Conservation (phyloP, 2,329 filamentous ascomycete species). For the Venturia pyrina region DNA sequence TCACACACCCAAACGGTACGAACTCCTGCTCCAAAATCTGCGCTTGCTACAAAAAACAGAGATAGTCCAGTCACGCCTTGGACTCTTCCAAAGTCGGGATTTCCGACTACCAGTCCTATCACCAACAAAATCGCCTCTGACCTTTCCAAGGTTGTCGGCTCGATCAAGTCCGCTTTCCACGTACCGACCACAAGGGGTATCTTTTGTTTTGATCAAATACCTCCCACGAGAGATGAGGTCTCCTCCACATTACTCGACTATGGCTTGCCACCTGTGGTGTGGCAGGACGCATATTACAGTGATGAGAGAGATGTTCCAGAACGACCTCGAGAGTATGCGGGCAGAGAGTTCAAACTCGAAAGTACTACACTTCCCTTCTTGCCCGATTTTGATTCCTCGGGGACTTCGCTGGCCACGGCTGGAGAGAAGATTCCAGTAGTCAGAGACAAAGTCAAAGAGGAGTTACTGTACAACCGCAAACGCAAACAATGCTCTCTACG, state of each 20-base stretch:
- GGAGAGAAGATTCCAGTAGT: conserved; percentile 41
- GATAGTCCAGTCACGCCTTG: conserved; percentile 22
- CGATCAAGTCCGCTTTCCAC: not conserved
- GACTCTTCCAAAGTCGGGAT: conserved; percentile 16
- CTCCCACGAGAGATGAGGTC: conserved; percentile 38
- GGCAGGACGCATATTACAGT: conserved; percentile 80
- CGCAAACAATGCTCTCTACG: conserved; percentile 51
- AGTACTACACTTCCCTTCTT: conserved; percentile 70
- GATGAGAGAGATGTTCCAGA: conserved; percentile 74
- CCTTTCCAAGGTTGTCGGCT: not conserved
- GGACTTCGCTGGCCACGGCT: conserved; percentile 44
- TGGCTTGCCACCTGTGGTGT: conserved; percentile 58
- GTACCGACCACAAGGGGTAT: not conserved
- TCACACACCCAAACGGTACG: conserved; percentile 34
- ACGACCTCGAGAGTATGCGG: conserved; percentile 71
- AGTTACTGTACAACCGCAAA: conserved; percentile 41
- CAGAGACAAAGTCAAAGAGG: conserved; percentile 42
- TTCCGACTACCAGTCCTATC: not conserved
- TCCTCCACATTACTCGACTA: conserved; percentile 46
- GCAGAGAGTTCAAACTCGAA: conserved; percentile 69
- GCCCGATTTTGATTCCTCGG: conserved; percentile 62
- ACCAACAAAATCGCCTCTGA: not conserved
- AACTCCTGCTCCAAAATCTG: conserved; percentile 20
- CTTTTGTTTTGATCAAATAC: conserved; percentile 23
- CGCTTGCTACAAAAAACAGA: conserved; percentile 15